phyloP scores from a whole-genome alignment of 805 yeast genomes.

The Candida corydali region DNA sequence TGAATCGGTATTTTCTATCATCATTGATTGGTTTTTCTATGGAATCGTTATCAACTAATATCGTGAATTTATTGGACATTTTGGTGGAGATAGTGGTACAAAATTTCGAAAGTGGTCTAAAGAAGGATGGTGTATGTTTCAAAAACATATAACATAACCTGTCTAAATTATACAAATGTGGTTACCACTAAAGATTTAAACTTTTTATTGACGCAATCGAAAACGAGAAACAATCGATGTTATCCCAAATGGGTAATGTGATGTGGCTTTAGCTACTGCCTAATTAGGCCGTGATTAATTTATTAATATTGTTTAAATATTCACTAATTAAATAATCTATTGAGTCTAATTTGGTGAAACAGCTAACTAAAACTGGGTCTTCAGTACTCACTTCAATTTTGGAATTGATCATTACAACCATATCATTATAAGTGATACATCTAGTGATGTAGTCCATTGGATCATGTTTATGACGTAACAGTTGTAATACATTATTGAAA shows the following conservation, averaged over 20 bases:
- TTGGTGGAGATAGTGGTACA: neutral
- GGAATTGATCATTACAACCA: constrained; percentile 59
- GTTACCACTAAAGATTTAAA: neutral
- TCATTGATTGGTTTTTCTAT: constrained; percentile 55
- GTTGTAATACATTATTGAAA: constrained; percentile 19
- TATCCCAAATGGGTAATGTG: neutral
- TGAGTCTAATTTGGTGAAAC: constrained; percentile 59
- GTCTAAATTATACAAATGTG: too few relatives aligned
- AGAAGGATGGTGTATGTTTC: too few relatives aligned
- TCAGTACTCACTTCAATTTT: constrained; percentile 59
- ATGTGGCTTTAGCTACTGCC: neutral
- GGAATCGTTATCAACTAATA: constrained; percentile 24
- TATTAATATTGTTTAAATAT: constrained; percentile 15
- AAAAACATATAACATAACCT: too few relatives aligned
- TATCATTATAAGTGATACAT: constrained; percentile 54
- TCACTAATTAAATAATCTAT: constrained; percentile 48
- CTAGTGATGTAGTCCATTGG: constrained; percentile 56
- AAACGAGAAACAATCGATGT: neutral
- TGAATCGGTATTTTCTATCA: constrained; percentile 68
- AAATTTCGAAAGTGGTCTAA: neutral
- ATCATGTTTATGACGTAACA: constrained; percentile 24
- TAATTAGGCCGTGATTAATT: neutral
- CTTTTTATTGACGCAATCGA: neutral
- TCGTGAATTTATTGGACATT: constrained; percentile 9
- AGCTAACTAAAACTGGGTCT: constrained; percentile 62